Evolutionary conservation across 2,329 filamentous ascomycete species (phyloP).

Genomic region (Neonectria ditissima): DNA sequence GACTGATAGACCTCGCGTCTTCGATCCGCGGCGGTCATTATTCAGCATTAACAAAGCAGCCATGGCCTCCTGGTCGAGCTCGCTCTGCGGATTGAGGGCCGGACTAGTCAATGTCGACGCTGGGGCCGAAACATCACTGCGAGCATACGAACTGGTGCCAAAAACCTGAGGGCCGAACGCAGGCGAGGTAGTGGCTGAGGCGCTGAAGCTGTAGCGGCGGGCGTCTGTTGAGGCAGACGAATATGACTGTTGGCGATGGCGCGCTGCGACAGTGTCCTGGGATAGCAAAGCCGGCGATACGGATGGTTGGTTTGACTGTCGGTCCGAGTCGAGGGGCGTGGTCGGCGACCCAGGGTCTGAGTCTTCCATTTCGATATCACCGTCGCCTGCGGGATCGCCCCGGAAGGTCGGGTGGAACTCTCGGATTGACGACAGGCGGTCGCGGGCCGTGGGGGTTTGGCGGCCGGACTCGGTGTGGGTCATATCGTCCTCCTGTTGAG

Average conservation of each 20-base stretch:
- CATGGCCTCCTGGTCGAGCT: conserved; percentile 82
- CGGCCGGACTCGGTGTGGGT: conserved; percentile 44
- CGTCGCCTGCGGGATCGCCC: conserved; percentile 49
- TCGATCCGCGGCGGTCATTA: conserved; percentile 72
- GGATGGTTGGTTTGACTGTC: conserved; percentile 57
- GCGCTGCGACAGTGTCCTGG: conserved; percentile 52
- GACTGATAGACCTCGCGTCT: conserved; percentile 64
- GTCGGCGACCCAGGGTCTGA: conserved; percentile 63
- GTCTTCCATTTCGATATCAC: conserved; percentile 72
- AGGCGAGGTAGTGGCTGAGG: conserved; percentile 65
- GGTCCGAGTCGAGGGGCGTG: conserved; percentile 51
- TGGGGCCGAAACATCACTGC: conserved; percentile 55
- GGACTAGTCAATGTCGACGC: conserved; percentile 70
- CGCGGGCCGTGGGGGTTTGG: conserved; percentile 43
- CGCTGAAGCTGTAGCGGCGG: conserved; percentile 63
- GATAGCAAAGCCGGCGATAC: conserved; percentile 64
- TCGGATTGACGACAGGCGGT: conserved; percentile 52
- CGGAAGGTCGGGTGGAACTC: conserved; percentile 57
- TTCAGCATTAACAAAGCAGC: conserved; percentile 91
- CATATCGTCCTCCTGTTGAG: conserved; percentile 55
- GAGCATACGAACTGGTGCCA: conserved; percentile 52
- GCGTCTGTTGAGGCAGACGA: conserved; percentile 66
- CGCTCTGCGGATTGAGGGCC: conserved; percentile 65
- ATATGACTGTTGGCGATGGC: conserved; percentile 63
- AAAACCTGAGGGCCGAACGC: conserved; percentile 65